A percentile compares a stretch with the other conserved stretches of the same genome.
Evolutionary conservation across 192 early-diverging fungal genomes (phyloP).

Genomic region (Spinellus fusiger): DNA sequence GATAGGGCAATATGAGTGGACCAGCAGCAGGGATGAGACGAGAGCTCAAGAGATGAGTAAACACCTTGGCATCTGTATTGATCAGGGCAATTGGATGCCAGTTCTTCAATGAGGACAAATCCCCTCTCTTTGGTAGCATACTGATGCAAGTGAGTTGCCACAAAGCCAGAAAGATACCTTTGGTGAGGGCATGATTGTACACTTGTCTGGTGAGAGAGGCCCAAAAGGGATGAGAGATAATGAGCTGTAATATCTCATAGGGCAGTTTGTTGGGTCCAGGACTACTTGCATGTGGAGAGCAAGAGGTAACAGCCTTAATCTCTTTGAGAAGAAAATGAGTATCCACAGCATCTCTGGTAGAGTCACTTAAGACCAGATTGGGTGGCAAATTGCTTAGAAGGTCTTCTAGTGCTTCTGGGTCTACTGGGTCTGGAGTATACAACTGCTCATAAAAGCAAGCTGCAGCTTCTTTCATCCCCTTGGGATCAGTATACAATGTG

Average conservation of each 20-base stretch:
- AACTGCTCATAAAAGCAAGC: not conserved
- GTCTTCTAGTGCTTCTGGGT: not conserved
- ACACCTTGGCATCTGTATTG: conserved; percentile 24
- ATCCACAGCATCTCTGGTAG: not conserved
- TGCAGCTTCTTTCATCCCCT: not conserved
- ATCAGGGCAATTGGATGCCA: conserved; percentile 16
- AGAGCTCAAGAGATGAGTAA: not conserved
- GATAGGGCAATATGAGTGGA: conserved; percentile 11
- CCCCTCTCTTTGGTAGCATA: conserved; percentile 26
- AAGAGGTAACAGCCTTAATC: not conserved
- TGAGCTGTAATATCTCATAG: conserved; percentile 1
- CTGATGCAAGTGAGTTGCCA: conserved; percentile 14
- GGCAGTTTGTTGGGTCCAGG: conserved; percentile 10
- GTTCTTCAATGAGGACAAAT: conserved; percentile 10
- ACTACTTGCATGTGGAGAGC: not conserved
- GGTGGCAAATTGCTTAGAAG: not conserved
- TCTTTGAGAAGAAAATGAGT: not conserved
- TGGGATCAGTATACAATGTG: not conserved
- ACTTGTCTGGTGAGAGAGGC: not conserved
- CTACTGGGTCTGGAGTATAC: conserved; percentile 8
- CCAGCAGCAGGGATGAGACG: not conserved
- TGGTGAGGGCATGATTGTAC: not conserved
- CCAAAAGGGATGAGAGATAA: not conserved
- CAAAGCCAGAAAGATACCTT: not conserved
- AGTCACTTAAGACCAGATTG: not conserved